Evolutionary conservation across 2,329 filamentous ascomycete species (phyloP).

Genomic region (Ophiosphaerella narmari): DNA sequence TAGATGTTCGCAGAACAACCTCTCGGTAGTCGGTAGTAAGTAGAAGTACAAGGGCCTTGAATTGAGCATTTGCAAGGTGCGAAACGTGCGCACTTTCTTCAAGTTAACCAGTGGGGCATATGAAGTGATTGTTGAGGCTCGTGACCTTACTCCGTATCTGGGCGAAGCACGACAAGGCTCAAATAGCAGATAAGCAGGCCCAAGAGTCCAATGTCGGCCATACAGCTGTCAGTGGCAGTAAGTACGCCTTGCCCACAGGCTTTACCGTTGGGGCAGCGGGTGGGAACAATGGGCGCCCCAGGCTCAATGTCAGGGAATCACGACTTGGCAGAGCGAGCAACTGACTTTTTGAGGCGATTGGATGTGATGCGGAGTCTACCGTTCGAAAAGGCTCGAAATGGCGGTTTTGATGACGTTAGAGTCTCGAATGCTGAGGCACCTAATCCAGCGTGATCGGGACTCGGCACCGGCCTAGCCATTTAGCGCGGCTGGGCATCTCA

Average conservation of each 20-base stretch:
- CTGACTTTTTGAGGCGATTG: conserved; percentile 10
- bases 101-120: conserved; percentile 2
- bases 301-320: conserved; percentile 10
- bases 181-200: conserved; percentile 20
- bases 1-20: not conserved
- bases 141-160: conserved; percentile 23
- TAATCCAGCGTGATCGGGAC: conserved; percentile 8
- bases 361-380: conserved; percentile 9
- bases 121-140: conserved; percentile 23
- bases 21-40: not conserved
- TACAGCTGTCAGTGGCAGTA: conserved; percentile 9
- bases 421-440: conserved; percentile 7
- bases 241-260: conserved; percentile 30
- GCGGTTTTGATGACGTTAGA: conserved; percentile 21
- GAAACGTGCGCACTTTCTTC: not conserved
- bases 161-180: conserved; percentile 18
- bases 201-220: conserved; percentile 23
- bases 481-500: conserved; percentile 17
- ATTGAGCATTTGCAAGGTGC: not conserved
- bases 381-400: conserved; percentile 10
- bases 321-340: conserved; percentile 19
- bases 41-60: not conserved
- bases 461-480: conserved; percentile 13
- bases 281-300: conserved; percentile 10
- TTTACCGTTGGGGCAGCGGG: conserved; percentile 24